Conservation (phyloP, 2,329 filamentous ascomycete species). For the Neonectria magnoliae region DNA sequence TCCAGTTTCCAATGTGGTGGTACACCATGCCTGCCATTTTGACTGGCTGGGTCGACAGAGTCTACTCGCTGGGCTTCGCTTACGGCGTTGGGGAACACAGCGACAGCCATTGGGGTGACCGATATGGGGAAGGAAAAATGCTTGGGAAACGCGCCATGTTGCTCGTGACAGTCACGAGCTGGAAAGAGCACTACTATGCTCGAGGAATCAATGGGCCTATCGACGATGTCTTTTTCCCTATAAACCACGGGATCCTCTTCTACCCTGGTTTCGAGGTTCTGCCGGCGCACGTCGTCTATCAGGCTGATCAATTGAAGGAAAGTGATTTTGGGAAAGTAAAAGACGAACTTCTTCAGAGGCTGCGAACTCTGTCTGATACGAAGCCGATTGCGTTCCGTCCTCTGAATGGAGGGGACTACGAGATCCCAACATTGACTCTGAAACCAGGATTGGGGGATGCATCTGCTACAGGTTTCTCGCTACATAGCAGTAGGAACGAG, state of each 20-base stretch:
- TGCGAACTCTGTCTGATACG: slow-evolving; percentile 8
- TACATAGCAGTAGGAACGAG: not conserved
- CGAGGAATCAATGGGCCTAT: slow-evolving; percentile 23
- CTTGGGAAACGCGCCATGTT: slow-evolving; percentile 22
- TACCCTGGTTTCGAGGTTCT: slow-evolving; percentile 24
- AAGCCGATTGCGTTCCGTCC: slow-evolving; percentile 17
- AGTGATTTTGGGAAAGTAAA: slow-evolving; percentile 3
- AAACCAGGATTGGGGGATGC: slow-evolving; percentile 12
- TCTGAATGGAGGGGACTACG: slow-evolving; percentile 27
- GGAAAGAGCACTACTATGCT: slow-evolving; percentile 17
- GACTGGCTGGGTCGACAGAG: slow-evolving; percentile 28
- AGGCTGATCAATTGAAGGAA: slow-evolving; percentile 2
- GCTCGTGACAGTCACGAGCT: not conserved
- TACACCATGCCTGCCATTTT: slow-evolving; percentile 27
- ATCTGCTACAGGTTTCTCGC: slow-evolving; percentile 4
- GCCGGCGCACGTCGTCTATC: slow-evolving; percentile 22
- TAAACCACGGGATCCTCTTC: slow-evolving; percentile 25
- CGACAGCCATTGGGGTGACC: slow-evolving; percentile 20
- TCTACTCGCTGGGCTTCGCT: slow-evolving; percentile 18
- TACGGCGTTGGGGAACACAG: slow-evolving; percentile 23
- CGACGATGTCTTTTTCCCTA: slow-evolving; percentile 24
- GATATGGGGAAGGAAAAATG: slow-evolving; percentile 26
- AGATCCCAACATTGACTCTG: slow-evolving; percentile 18
- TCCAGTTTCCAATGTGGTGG: slow-evolving; percentile 32
- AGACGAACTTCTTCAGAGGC: slow-evolving; percentile 9